phyloP scores from a whole-genome alignment of 2,329 filamentous ascomycete species.

The Diplodia intermedia region DNA sequence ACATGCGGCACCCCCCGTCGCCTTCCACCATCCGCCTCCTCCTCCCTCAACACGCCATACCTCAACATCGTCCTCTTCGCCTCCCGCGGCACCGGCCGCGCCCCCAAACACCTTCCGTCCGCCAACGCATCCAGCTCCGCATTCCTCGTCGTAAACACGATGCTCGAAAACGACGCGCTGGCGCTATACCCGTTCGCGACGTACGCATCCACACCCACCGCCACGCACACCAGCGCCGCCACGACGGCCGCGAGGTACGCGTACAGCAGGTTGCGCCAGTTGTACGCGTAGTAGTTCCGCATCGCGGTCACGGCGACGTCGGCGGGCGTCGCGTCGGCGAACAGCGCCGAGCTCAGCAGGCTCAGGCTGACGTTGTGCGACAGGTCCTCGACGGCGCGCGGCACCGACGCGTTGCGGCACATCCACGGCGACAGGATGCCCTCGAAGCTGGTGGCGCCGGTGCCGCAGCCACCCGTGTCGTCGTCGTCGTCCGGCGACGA shows the following conservation, averaged over 20 bases:
- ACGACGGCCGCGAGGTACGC: not conserved
- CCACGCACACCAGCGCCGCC: not conserved
- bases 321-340: not conserved
- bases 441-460: not conserved
- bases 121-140: not conserved
- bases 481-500: not conserved
- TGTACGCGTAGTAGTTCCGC: constrained; percentile 7
- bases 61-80: not conserved
- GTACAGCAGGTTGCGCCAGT: not conserved
- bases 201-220: not conserved
- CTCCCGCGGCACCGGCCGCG: not conserved
- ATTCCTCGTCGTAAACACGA: constrained; percentile 8
- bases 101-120: not conserved
- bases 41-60: not conserved
- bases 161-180: constrained; percentile 13
- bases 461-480: not conserved
- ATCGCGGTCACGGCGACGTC: not conserved
- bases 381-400: constrained; percentile 2
- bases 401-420: constrained; percentile 13
- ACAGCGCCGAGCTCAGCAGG: not conserved
- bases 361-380: constrained; percentile 12
- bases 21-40: too few species aligned
- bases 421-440: not conserved
- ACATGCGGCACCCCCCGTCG: not conserved
- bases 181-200: not conserved